Conservation (phyloP, 257 asterid species). For the Coffea eugenioides region DNA sequence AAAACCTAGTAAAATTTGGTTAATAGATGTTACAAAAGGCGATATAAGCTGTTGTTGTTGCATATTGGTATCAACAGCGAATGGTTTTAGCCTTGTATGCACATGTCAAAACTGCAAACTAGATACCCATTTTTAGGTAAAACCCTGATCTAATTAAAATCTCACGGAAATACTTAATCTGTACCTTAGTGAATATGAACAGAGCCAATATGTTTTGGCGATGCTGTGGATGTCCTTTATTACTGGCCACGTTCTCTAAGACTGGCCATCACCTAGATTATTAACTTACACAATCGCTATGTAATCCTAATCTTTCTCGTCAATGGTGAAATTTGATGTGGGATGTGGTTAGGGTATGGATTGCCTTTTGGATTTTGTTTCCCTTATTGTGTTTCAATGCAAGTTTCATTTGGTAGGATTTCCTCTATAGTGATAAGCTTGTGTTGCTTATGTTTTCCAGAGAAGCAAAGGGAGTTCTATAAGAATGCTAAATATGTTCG, state of each 20-base stretch:
- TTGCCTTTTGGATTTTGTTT: neutral
- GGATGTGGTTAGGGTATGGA: too few relatives aligned
- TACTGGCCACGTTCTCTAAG: neutral
- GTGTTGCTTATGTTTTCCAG: slow-evolving; percentile 32
- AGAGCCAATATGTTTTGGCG: neutral
- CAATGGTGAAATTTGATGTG: neutral
- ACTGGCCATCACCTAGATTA: neutral
- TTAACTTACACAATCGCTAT: too few relatives aligned
- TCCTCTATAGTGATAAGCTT: neutral
- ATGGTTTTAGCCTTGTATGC: neutral
- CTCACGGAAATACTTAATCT: too few relatives aligned
- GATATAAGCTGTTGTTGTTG: neutral
- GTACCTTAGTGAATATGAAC: neutral
- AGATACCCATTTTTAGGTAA: neutral
- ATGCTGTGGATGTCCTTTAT: neutral
- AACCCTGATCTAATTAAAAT: neutral
- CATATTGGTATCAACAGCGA: neutral
- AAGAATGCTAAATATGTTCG: slow-evolving; percentile 69
- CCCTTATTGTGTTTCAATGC: neutral
- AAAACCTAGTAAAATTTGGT: neutral
- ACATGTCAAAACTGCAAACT: neutral
- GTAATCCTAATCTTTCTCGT: neutral
- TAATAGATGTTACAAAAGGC: neutral
- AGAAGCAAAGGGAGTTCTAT: slow-evolving; percentile 86
- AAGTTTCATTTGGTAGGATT: neutral